Conservation (phyloP, 495 filamentous ascomycete species). For the Tetracladium setigerum region DNA sequence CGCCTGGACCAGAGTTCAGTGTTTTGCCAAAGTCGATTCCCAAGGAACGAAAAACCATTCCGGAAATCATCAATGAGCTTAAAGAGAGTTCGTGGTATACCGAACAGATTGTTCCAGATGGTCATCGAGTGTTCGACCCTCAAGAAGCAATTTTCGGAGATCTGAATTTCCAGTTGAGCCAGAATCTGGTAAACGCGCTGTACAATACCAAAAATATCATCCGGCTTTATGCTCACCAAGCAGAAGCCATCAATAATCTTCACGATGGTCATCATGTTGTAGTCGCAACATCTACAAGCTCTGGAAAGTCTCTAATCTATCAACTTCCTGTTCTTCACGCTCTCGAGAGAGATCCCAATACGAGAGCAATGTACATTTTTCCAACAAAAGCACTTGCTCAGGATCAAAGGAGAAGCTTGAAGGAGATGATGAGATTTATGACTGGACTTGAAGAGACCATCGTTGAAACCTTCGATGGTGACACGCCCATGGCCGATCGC, state of each 20-base stretch:
- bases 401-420: conserved; percentile 84
- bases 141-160: conserved; percentile 80
- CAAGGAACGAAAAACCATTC: conserved; percentile 69
- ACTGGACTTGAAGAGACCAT: conserved; percentile 62
- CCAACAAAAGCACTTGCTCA: conserved; percentile 96
- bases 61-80: conserved; percentile 80
- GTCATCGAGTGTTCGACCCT: conserved; percentile 86
- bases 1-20: conserved; percentile 21
- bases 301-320: conserved; percentile 94
- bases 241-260: conserved; percentile 88
- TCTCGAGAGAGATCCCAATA: conserved; percentile 67
- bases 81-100: conserved; percentile 80
- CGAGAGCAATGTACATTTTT: conserved; percentile 95
- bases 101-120: conserved; percentile 88
- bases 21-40: conserved; percentile 65
- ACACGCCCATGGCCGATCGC: conserved; percentile 76
- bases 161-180: conserved; percentile 77
- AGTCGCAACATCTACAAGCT: conserved; percentile 89
- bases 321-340: conserved; percentile 89
- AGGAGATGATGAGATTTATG: conserved; percentile 77
- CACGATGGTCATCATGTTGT: conserved; percentile 82
- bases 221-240: conserved; percentile 87
- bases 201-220: conserved; percentile 86
- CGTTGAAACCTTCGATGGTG: conserved; percentile 93
- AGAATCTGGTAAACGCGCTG: conserved; percentile 86